phyloP scores from a whole-genome alignment of 495 filamentous ascomycete genomes.

The Penicillium roqueforti region DNA sequence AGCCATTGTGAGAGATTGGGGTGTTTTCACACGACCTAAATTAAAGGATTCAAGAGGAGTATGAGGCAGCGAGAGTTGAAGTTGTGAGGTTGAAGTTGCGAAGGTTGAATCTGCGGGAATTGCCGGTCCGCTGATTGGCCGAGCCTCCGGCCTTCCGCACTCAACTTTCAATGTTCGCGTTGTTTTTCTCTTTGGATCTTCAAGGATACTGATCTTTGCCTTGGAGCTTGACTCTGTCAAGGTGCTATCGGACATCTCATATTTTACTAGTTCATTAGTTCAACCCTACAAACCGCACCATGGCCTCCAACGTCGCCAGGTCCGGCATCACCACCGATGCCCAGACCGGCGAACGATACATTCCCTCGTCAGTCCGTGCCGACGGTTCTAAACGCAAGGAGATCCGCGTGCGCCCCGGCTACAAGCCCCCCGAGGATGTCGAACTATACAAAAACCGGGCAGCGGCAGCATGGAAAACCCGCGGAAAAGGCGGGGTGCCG shows the following conservation, averaged over 20 bases:
- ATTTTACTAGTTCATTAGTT: constrained; percentile 1
- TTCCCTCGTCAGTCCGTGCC: constrained; percentile 78
- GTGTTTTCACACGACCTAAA: constrained; percentile 20
- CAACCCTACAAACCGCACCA: constrained; percentile 7
- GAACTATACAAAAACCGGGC: constrained; percentile 93
- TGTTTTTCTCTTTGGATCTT: constrained; percentile 7
- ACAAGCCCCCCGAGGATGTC: constrained; percentile 92
- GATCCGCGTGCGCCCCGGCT: constrained; percentile 89
- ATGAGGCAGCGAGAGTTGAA: constrained; percentile 21
- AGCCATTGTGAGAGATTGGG: constrained; percentile 48
- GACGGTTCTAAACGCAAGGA: constrained; percentile 88
- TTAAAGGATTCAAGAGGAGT: constrained; percentile 10
- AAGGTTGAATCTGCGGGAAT: constrained; percentile 41
- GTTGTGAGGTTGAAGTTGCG: constrained; percentile 26
- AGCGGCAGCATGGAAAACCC: constrained; percentile 79
- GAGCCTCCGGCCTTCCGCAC: constrained; percentile 25
- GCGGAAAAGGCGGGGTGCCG: constrained; percentile 71
- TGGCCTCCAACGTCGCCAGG: constrained; percentile 28
- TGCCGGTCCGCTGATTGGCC: constrained; percentile 45
- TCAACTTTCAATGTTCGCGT: constrained; percentile 6
- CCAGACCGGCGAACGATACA: constrained; percentile 72
- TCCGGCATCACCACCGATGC: constrained; percentile 75
- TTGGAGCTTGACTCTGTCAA: constrained; percentile 5
- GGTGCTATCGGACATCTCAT: background rate
- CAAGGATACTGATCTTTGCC: background rate